Percentiles rank a stretch among this genome's conserved stretches.
These are phyloP conservation scores for Bretschneidera sinensis DNA, from an alignment of 345 rosid genomes.

Conservation along the genomic window DNA sequence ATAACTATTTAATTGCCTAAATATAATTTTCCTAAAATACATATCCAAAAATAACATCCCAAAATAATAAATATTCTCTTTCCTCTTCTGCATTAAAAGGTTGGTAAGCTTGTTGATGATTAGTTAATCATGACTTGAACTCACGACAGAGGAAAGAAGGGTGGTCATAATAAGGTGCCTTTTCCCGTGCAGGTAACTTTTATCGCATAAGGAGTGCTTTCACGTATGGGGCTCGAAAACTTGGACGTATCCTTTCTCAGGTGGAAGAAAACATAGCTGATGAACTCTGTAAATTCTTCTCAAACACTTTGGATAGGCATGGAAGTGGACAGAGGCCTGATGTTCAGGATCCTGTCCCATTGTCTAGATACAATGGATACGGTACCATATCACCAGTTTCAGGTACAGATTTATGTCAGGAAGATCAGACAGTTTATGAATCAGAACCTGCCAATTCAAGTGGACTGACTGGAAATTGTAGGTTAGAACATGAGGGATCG, in stretches of 20 bases:
- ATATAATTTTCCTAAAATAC: too few species aligned
- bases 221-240: conserved; percentile 83
- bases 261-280: conserved; percentile 44
- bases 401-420: conserved; percentile 37
- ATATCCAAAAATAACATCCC: too few species aligned
- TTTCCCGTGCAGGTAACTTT: conserved; percentile 54
- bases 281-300: conserved; percentile 67
- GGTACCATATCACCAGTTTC: conserved; percentile 25
- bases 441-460: conserved; percentile 24
- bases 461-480: conserved; percentile 19
- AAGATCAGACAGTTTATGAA: conserved; percentile 36
- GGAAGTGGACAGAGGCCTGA: conserved; percentile 81
- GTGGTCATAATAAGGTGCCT: conserved; percentile 1
- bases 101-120: not conserved
- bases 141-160: not conserved
- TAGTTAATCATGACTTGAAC: not conserved
- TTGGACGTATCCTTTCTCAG: conserved; percentile 54
- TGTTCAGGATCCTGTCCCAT: conserved; percentile 51
- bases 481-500: conserved; percentile 21
- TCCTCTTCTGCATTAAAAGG: too few species aligned
- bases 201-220: conserved; percentile 87
- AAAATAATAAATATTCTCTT: too few species aligned
- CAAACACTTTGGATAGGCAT: conserved; percentile 70
- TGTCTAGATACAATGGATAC: conserved; percentile 33
- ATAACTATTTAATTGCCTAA: too few species aligned